Percentiles rank a stretch among this genome's conserved stretches.
These are phyloP conservation scores for Straminergon stramineum DNA, from an alignment of 225 moss, liverwort and hornwort genomes.

Conservation along the genomic window DNA sequence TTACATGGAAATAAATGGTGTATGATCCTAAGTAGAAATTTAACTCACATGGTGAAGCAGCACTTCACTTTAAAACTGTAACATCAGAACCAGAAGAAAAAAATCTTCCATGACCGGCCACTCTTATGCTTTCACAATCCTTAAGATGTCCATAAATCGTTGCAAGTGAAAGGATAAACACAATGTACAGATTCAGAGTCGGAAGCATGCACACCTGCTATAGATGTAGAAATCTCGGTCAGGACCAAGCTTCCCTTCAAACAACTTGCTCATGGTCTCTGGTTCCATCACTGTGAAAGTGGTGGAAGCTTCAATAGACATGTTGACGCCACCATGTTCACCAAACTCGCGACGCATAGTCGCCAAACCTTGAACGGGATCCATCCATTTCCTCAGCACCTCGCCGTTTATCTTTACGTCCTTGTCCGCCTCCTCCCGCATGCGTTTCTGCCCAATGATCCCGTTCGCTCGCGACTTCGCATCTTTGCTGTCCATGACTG, in stretches of 20 bases:
- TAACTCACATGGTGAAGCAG: neutral
- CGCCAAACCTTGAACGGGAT: slow-evolving; percentile 53
- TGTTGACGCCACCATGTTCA: slow-evolving; percentile 66
- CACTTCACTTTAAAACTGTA: neutral
- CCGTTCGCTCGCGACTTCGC: slow-evolving; percentile 2
- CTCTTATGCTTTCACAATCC: neutral
- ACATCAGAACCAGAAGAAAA: neutral
- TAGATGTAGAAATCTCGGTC: slow-evolving; percentile 65
- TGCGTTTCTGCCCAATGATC: slow-evolving; percentile 33
- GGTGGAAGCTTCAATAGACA: slow-evolving; percentile 66
- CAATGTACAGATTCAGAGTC: neutral
- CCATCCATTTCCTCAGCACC: slow-evolving; percentile 53
- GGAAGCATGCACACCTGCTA: slow-evolving; percentile 26
- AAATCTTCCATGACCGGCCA: neutral
- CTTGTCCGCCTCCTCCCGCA: slow-evolving; percentile 19
- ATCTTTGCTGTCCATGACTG: slow-evolving; percentile 10
- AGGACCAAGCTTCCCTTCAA: slow-evolving; percentile 50
- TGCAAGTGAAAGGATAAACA: neutral
- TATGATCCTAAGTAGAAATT: neutral
- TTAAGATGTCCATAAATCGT: neutral
- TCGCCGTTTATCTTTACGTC: slow-evolving; percentile 17
- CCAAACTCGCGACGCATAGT: slow-evolving; percentile 56
- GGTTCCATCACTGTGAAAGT: slow-evolving; percentile 70
- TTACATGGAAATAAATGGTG: neutral
- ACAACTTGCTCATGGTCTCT: slow-evolving; percentile 65